Evolutionary conservation across 768 basidiomycete genomes (phyloP), one percentile per base, ranked within the genome.

Genomic region (Kwoniella newhampshirensis): DNA sequence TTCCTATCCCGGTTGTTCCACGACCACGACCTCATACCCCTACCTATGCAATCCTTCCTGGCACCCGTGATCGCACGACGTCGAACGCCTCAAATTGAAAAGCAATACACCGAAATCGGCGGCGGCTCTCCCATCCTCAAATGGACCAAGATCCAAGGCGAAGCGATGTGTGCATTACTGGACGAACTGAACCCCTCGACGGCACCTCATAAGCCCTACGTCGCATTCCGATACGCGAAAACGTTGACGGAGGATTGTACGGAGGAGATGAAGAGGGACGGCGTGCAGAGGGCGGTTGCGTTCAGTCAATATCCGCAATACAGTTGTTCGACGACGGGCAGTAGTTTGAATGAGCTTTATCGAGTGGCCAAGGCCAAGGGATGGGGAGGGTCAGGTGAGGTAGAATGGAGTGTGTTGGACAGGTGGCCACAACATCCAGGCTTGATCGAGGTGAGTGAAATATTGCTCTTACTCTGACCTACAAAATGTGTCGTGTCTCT

Each of bases 251-350:
- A 87, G 66, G 85, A 86, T 70, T 87, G 88, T 25, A 82, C 90
- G 11, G 82, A 80, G 53, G 85, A 89, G 76, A 86, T 99, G 87
- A 85, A 85, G 78, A 82, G 80, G 50, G 96, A 98, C 72, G 91
- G 93, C 20, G 91, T 99, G 28, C 87, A 82, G 75, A 81, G 93
- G 61, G 96, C 94, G 0, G 80, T 99, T 25, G 96, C 93, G 18
- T 99, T 99, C 79, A 90, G 90, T 2, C 96, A 99, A 77, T 99
- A 99, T 75, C 96, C 96, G 0, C 96, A 99, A 76, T 99, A 99
- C 77, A 89, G 87, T 70, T 99, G 96, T 77, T 93, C 90, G 60
- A 99, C 96, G 11, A 98, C 96, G 0, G 96, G 96, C 48, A 96
- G 92, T 78, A 93, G 90, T 75, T 73, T 99, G 71, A 99, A 98